Evolutionary conservation across 352 stramenopile species (phyloP).

Genomic region (Elongisporangium undulatum): DNA sequence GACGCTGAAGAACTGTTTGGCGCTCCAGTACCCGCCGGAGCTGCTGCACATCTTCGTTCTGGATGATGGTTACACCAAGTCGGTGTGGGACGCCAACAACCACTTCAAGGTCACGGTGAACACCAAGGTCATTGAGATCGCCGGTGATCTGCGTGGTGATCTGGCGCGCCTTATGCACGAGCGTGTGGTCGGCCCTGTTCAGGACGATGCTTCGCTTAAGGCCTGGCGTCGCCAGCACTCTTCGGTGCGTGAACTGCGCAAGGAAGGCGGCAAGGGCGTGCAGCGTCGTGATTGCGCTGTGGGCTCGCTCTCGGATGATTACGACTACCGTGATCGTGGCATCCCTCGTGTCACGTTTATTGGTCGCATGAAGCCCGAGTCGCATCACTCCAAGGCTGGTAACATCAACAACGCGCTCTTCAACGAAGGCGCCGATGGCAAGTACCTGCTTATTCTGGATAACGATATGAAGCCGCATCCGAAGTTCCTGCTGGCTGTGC

Average conservation of each 20-base stretch:
- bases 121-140: slow-evolving; percentile 87
- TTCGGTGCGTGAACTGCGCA: slow-evolving; percentile 77
- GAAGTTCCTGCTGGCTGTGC: slow-evolving; percentile 82
- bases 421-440: slow-evolving; percentile 86
- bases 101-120: slow-evolving; percentile 89
- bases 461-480: slow-evolving; percentile 91
- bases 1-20: slow-evolving; percentile 84
- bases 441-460: slow-evolving; percentile 90
- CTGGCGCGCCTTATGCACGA: slow-evolving; percentile 85
- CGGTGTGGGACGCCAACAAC: slow-evolving; percentile 87
- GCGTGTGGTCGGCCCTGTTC: slow-evolving; percentile 69
- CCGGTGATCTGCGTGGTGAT: slow-evolving; percentile 78
- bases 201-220: slow-evolving; percentile 76
- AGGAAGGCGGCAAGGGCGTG: slow-evolving; percentile 76
- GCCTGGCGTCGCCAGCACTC: slow-evolving; percentile 85
- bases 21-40: slow-evolving; percentile 86
- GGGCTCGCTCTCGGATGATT: slow-evolving; percentile 84
- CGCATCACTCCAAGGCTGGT: slow-evolving; percentile 89
- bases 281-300: slow-evolving; percentile 84
- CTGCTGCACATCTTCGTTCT: slow-evolving; percentile 84
- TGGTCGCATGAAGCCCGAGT: slow-evolving; percentile 85
- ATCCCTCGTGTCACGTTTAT: slow-evolving; percentile 85
- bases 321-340: slow-evolving; percentile 88
- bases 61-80: slow-evolving; percentile 90
- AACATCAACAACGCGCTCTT: slow-evolving; percentile 92